Evolutionary conservation across 768 basidiomycete genomes (phyloP).

Genomic region (Termitomyces sp.): DNA sequence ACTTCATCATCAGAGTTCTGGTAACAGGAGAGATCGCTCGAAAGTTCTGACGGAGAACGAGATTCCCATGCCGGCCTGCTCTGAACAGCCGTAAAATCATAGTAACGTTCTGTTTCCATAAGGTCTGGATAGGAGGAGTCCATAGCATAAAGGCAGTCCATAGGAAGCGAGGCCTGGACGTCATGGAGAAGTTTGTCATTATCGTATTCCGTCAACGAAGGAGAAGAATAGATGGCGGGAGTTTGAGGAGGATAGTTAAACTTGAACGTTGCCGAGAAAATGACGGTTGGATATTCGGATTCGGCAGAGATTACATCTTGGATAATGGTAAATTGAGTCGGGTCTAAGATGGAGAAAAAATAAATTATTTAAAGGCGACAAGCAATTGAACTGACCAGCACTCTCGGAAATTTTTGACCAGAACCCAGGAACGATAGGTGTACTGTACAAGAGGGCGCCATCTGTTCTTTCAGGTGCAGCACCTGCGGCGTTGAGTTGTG

Average conservation of each 20-base stretch:
- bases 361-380: background rate
- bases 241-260: slow-evolving; percentile 37
- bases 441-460: slow-evolving; percentile 48
- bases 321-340: slow-evolving; percentile 58
- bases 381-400: slow-evolving; percentile 36
- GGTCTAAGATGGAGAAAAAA: slow-evolving; percentile 38
- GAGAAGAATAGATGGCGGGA: slow-evolving; percentile 10
- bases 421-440: slow-evolving; percentile 55
- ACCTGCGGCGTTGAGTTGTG: slow-evolving; percentile 27
- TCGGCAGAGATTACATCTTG: slow-evolving; percentile 52
- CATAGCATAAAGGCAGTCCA: slow-evolving; percentile 18
- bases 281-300: slow-evolving; percentile 20
- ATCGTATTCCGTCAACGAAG: slow-evolving; percentile 9
- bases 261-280: slow-evolving; percentile 57
- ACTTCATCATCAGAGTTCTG: slow-evolving; percentile 13
- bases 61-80: slow-evolving; percentile 10
- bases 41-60: slow-evolving; percentile 12
- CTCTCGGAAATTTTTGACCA: slow-evolving; percentile 58
- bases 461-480: slow-evolving; percentile 21
- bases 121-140: slow-evolving; percentile 9
- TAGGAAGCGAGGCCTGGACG: slow-evolving; percentile 12
- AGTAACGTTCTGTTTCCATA: slow-evolving; percentile 12
- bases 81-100: slow-evolving; percentile 9
- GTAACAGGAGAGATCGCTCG: slow-evolving; percentile 10
- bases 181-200: slow-evolving; percentile 10